These are phyloP conservation scores for Paramecium pentaurelia DNA, from an alignment of 73 alveolate genomes.

Conservation along the genomic window DNA sequence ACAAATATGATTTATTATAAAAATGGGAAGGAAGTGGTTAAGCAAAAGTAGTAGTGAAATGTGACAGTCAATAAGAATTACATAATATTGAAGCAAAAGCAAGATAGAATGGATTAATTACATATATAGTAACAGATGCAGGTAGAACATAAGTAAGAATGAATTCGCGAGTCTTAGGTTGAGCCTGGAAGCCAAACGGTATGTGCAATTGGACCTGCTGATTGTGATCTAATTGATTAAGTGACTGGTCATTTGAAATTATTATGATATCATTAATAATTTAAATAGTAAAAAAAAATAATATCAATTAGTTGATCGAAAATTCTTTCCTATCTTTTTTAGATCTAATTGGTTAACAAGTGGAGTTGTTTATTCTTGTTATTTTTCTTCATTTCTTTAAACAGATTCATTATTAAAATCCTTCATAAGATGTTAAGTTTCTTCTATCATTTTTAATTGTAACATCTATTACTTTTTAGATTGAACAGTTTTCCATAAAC, in stretches of 20 bases:
- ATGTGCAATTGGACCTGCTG: constrained; percentile 94
- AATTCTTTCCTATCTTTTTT: background rate
- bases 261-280: background rate
- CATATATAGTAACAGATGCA: constrained; percentile 93
- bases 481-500: background rate
- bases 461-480: constrained; percentile 18
- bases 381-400: background rate
- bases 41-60: constrained; percentile 86
- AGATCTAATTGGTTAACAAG: background rate
- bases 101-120: constrained; percentile 67
- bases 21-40: constrained; percentile 79
- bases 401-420: background rate
- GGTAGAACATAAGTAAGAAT: constrained; percentile 84
- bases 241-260: constrained; percentile 59
- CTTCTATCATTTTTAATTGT: background rate
- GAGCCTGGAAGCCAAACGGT: constrained; percentile 94
- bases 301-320: background rate
- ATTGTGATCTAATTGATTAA: constrained; percentile 48
- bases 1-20: constrained; percentile 57
- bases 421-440: background rate
- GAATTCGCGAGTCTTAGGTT: constrained; percentile 8
- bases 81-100: constrained; percentile 70
- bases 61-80: constrained; percentile 78
- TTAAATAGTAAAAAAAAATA: background rate
- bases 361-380: background rate